phyloP scores from a whole-genome alignment of 1,139 yeast species.

The Magnusiomyces paraingens region DNA sequence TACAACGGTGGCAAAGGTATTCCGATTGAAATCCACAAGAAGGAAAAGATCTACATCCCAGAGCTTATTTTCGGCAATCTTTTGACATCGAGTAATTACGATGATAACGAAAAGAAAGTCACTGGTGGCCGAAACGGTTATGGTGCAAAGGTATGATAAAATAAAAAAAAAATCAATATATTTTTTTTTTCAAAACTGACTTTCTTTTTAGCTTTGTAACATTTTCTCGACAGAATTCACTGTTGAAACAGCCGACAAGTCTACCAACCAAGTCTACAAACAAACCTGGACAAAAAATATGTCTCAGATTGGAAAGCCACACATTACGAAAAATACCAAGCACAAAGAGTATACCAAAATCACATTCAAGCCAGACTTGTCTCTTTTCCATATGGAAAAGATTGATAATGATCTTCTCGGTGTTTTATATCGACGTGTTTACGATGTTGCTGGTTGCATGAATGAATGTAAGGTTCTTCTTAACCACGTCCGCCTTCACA shows the following conservation, averaged over 20 bases:
- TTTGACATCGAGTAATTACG: constrained; percentile 91
- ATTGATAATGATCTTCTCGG: constrained; percentile 79
- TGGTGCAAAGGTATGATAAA: constrained; percentile 71
- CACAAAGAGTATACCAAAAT: constrained; percentile 77
- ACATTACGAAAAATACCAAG: constrained; percentile 53
- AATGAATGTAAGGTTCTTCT: constrained; percentile 71
- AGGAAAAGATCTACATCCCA: constrained; percentile 90
- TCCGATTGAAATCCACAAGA: constrained; percentile 88
- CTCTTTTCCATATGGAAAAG: constrained; percentile 73
- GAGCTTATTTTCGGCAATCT: constrained; percentile 94
- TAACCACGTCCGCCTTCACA: constrained; percentile 65
- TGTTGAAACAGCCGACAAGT: constrained; percentile 83
- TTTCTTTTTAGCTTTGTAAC: constrained; percentile 52
- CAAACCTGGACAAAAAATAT: constrained; percentile 88
- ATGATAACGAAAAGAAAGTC: constrained; percentile 90
- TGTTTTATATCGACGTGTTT: constrained; percentile 87
- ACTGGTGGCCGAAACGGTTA: constrained; percentile 99
- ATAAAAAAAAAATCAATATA: too few relatives aligned
- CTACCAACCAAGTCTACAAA: constrained; percentile 52
- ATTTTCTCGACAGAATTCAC: constrained; percentile 84
- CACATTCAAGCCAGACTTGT: constrained; percentile 82
- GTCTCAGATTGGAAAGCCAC: constrained; percentile 72
- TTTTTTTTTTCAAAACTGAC: not conserved
- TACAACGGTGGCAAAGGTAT: constrained; percentile 94
- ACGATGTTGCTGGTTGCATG: constrained; percentile 94